Evolutionary conservation across 441 rosid species (phyloP).

Genomic region (Croton setiger): DNA sequence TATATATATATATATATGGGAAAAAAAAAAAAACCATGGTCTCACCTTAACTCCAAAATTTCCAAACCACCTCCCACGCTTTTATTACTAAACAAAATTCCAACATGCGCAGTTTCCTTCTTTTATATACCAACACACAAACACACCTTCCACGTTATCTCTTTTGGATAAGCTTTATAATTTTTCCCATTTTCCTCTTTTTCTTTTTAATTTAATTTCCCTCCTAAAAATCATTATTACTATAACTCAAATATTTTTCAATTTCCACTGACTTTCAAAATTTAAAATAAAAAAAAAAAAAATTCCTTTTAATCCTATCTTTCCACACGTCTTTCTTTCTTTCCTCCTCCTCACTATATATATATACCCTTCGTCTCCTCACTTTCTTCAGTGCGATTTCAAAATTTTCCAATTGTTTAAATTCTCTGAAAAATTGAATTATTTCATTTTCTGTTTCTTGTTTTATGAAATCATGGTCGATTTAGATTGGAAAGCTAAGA

Average conservation of each 20-base stretch:
- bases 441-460: background rate
- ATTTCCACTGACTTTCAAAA: constrained; percentile 19
- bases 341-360: constrained; percentile 15
- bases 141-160: constrained; percentile 27
- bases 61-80: too few relatives aligned
- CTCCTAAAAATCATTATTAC: too few relatives aligned
- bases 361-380: constrained; percentile 4
- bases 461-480: constrained; percentile 54
- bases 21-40: too few relatives aligned
- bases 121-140: background rate
- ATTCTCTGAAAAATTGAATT: background rate
- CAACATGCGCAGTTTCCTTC: constrained; percentile 21
- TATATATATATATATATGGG: too few relatives aligned
- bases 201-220: background rate
- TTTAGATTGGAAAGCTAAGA: constrained; percentile 64
- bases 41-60: too few relatives aligned
- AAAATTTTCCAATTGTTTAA: too few relatives aligned
- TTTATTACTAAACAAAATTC: too few relatives aligned
- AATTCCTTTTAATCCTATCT: constrained; percentile 14
- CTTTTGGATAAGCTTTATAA: constrained; percentile 48
- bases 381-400: background rate
- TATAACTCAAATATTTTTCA: background rate
- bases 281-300: too few relatives aligned
- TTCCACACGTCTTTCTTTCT: constrained; percentile 32
- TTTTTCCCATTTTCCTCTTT: background rate